Evolutionary conservation across 2,329 filamentous ascomycete genomes (phyloP).

Genomic region (Domatiomyces catenatus): DNA sequence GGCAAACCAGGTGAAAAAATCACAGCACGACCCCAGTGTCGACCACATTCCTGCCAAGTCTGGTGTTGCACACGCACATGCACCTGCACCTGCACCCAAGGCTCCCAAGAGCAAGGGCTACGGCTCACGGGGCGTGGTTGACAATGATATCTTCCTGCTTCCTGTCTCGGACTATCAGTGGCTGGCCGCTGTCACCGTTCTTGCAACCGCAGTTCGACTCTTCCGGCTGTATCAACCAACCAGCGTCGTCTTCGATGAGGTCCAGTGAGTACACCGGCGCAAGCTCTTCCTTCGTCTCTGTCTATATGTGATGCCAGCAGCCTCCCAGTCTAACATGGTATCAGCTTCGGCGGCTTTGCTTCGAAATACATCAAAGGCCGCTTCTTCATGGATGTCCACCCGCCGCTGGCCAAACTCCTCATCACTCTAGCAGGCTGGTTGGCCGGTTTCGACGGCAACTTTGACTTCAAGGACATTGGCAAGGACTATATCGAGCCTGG

Average conservation of each 20-base stretch:
- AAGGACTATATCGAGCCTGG: slow-evolving; percentile 93
- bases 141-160: slow-evolving; percentile 85
- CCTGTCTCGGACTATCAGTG: slow-evolving; percentile 70
- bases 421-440: slow-evolving; percentile 90
- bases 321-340: slow-evolving; percentile 3
- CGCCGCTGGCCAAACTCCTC: slow-evolving; percentile 87
- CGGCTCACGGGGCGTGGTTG: slow-evolving; percentile 43
- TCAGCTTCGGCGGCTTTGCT: slow-evolving; percentile 90
- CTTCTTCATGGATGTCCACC: slow-evolving; percentile 99
- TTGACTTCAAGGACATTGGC: slow-evolving; percentile 99
- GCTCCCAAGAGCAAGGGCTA: slow-evolving; percentile 25
- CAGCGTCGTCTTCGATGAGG: slow-evolving; percentile 97
- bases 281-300: neutral
- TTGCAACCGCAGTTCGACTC: slow-evolving; percentile 67
- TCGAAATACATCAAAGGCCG: slow-evolving; percentile 98
- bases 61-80: slow-evolving; percentile 1
- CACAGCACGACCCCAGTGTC: neutral
- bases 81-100: neutral
- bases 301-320: neutral
- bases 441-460: slow-evolving; percentile 85
- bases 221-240: slow-evolving; percentile 93
- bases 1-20: neutral
- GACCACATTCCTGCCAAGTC: neutral
- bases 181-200: slow-evolving; percentile 53
- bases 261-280: slow-evolving; percentile 56